phyloP scores from a whole-genome alignment of 1,139 yeast genomes.

The Hemisphaericaspora subhashii region DNA sequence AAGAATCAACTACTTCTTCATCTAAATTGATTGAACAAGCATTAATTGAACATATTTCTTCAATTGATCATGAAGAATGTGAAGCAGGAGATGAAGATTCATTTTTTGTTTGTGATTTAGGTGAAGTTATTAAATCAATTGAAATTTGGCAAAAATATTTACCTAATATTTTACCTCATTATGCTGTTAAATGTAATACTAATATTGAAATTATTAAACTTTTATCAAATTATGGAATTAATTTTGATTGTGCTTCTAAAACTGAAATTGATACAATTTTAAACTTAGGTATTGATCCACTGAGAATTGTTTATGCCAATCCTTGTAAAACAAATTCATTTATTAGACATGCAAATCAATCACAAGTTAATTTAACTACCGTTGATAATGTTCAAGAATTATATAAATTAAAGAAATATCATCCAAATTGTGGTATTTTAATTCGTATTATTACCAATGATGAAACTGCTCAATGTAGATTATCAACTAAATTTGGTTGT shows the following conservation, averaged over 20 bases:
- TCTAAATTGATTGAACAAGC: slow-evolving; percentile 40
- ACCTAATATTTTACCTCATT: slow-evolving; percentile 79
- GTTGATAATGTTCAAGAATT: slow-evolving; percentile 89
- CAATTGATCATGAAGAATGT: slow-evolving; percentile 60
- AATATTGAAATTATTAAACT: slow-evolving; percentile 57
- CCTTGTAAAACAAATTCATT: slow-evolving; percentile 89
- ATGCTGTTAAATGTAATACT: slow-evolving; percentile 95
- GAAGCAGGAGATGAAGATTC: slow-evolving; percentile 82
- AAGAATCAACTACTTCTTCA: not conserved
- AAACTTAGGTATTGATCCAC: slow-evolving; percentile 59
- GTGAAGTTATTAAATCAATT: slow-evolving; percentile 63
- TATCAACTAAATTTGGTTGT: slow-evolving; percentile 91
- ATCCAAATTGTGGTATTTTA: slow-evolving; percentile 69
- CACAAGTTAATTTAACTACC: slow-evolving; percentile 70
- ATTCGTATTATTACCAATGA: slow-evolving; percentile 90
- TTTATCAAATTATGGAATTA: slow-evolving; percentile 63
- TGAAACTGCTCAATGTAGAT: slow-evolving; percentile 80
- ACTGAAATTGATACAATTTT: slow-evolving; percentile 74
- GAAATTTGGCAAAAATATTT: slow-evolving; percentile 60
- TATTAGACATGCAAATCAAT: slow-evolving; percentile 63
- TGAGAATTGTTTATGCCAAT: slow-evolving; percentile 83
- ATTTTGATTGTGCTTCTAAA: slow-evolving; percentile 93
- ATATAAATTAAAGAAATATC: slow-evolving; percentile 64
- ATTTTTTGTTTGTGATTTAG: slow-evolving; percentile 85
- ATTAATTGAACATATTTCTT: slow-evolving; percentile 39